Base-by-base conservation (phyloP, 2,329 filamentous ascomycete species). In the Chaetomium strumarium region DNA sequence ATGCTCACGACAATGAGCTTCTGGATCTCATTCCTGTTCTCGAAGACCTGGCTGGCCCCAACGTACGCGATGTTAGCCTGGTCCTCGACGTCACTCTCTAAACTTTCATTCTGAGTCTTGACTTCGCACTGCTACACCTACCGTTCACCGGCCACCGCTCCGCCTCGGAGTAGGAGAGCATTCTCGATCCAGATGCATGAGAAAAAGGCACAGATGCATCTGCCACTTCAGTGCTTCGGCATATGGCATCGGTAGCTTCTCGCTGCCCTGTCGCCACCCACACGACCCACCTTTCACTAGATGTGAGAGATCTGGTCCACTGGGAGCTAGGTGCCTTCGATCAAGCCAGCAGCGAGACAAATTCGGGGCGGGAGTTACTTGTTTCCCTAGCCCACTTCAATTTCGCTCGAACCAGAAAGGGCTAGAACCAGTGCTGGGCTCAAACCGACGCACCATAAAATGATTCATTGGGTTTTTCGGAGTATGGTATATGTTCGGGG, bases 1-100 rank as follows among this genome's bases (percentile, higher is more conserved):
- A 99, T 73, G 93, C 93, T 57, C 93, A 99, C 72, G 93, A 99
- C 75, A 99, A 99, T 72, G 93, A 99, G 78, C 80, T 99, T 57
- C 79, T 99, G 65, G 93, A 99, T 69, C 77, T 99, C 64, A 97
- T 99, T 69, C 93, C 93, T 49, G 93, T 99, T 64, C 89, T 99
- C 61, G 93, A 99, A 78, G 93, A 99, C 72, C 79, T 99, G 67
- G 92, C 93, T 57, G 86, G 88, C 61, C 72, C 84, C 55, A 88
- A 92, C 68, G 93, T 99, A 57, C 83, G 86, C 72, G 93, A 99
- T 72, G 93, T 99, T 70, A 97, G 92, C 77, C 78, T 99, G 66
- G 93, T 99, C 64, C 85, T 99, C 65, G 93, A 99, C 75, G 92
- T 97, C 72, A 82, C 81, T 73, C 81, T 85, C 66, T 85, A 71